Evolutionary conservation across 345 rosid genomes (phyloP).

Genomic region (Eutrema yunnanense): DNA sequence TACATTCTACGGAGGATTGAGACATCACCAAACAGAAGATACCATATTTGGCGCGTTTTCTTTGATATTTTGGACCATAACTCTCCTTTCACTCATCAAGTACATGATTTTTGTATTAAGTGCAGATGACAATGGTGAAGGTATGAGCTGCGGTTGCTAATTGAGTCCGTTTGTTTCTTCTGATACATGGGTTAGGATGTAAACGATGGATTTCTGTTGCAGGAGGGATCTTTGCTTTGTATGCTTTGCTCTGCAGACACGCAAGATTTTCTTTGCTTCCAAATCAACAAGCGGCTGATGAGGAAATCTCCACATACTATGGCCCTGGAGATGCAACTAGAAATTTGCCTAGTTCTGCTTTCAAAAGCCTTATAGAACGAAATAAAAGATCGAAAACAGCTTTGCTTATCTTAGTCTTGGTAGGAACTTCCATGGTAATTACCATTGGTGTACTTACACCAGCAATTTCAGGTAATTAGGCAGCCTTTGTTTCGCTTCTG

Average conservation of each 20-base stretch:
- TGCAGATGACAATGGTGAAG: constrained; percentile 85
- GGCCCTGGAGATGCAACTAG: constrained; percentile 41
- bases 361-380: constrained; percentile 53
- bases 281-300: constrained; percentile 87
- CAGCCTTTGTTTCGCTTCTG: not conserved
- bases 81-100: constrained; percentile 70
- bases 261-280: constrained; percentile 82
- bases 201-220: constrained; percentile 25
- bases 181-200: constrained; percentile 2
- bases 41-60: constrained; percentile 73
- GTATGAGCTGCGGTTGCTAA: constrained; percentile 30
- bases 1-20: constrained; percentile 65
- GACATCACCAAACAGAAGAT: constrained; percentile 56
- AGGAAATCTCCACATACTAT: constrained; percentile 79
- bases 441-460: constrained; percentile 75
- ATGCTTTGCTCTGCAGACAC: constrained; percentile 77
- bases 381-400: constrained; percentile 58
- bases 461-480: constrained; percentile 63
- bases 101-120: constrained; percentile 54
- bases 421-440: constrained; percentile 58
- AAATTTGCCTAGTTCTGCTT: constrained; percentile 36
- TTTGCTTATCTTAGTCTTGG: constrained; percentile 67
- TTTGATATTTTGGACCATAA: constrained; percentile 82
- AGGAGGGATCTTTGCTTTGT: constrained; percentile 89
- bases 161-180: not conserved